Base-by-base conservation (phyloP, 106 monocot species). In the Acanthochlamys bracteata region DNA sequence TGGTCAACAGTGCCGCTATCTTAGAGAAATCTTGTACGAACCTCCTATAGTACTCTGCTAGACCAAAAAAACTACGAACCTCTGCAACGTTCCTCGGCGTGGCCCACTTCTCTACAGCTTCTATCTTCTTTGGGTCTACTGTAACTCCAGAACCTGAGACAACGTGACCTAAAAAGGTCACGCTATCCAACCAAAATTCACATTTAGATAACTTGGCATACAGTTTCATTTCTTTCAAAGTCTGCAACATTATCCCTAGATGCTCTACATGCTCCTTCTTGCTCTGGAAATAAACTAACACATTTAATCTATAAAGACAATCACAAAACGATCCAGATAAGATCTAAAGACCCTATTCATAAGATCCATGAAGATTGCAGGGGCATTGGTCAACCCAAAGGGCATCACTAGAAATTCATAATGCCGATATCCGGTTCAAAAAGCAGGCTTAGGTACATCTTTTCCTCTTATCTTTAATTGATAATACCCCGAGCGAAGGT, bases 281-380 rank as follows among this genome's bases (percentile, higher is more conserved):
- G 20, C 3, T 55, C 39, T 8, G 14, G 2, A 15, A 61, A 41
- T 61, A 41, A 9, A 61, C 20, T 23, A 61, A 41, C 16, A 61
- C 41, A 20, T 61, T 41, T n/a, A n/a, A 61, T 61, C 61, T 15
- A 61, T 61, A 41, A 61, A 61, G 10, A 41, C 61, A 17, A 61
- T 20, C 33, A 61, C n/a, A 61, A 61, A 40, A 3, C n/a, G 41
- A 20, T 61, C 33, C 20, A 59, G 19, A 26, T 25, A 59, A 17
- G 59, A 19, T 8, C 17, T 4, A 25, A 59, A 59, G 13, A 59
- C 25, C 22, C 8, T 8, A 24, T 59, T 21, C 59, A 59, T 59
- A 4, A 59, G 21, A 59, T 59, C 59, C 59, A 59, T 59, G 27
- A 59, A 59, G 3, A 26, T 19, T 59, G 59, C 17, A 24, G 59